These are phyloP conservation scores for Ophioceras dolichostomum DNA, from an alignment of 2,329 filamentous ascomycete species.

Conservation along the genomic window DNA sequence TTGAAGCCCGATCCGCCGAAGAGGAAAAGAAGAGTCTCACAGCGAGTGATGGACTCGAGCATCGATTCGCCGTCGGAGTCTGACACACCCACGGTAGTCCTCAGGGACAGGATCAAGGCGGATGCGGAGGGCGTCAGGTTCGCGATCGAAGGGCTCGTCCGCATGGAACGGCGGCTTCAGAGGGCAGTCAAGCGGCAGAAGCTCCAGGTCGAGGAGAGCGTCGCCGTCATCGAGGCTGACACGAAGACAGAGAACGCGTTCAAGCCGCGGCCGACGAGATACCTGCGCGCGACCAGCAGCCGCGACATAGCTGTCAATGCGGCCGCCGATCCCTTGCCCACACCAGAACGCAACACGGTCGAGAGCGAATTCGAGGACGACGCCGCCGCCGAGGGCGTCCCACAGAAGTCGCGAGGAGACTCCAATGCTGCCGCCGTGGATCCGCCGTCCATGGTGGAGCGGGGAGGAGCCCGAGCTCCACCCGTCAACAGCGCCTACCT, in stretches of 20 bases:
- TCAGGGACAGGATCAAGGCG: too few relatives aligned
- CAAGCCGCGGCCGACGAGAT: not conserved
- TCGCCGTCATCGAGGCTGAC: slow-evolving; percentile 9
- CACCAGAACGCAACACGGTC: slow-evolving; percentile 11
- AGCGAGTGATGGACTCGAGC: too few relatives aligned
- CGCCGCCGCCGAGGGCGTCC: slow-evolving; percentile 3
- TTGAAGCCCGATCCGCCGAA: too few relatives aligned
- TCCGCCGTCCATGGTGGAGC: too few relatives aligned
- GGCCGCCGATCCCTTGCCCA: slow-evolving; percentile 10
- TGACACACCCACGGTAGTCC: not conserved
- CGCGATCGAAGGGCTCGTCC: slow-evolving; percentile 30
- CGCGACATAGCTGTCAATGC: slow-evolving; percentile 3
- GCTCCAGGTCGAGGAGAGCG: slow-evolving; percentile 29
- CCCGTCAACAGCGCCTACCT: slow-evolving; percentile 74
- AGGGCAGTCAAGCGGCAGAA: slow-evolving; percentile 31
- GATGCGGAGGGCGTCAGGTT: slow-evolving; percentile 18
- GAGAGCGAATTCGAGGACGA: slow-evolving; percentile 8
- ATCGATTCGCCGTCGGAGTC: too few relatives aligned
- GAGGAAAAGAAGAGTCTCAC: too few relatives aligned
- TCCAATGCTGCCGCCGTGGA: too few relatives aligned
- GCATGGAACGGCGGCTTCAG: slow-evolving; percentile 36
- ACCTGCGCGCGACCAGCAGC: not conserved
- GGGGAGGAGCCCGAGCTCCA: slow-evolving; percentile 48
- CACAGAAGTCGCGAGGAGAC: not conserved
- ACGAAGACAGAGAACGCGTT: not conserved